These are phyloP conservation scores for Ophiostoma pallidulum DNA, from an alignment of 2,329 filamentous ascomycete genomes.

Conservation along the genomic window DNA sequence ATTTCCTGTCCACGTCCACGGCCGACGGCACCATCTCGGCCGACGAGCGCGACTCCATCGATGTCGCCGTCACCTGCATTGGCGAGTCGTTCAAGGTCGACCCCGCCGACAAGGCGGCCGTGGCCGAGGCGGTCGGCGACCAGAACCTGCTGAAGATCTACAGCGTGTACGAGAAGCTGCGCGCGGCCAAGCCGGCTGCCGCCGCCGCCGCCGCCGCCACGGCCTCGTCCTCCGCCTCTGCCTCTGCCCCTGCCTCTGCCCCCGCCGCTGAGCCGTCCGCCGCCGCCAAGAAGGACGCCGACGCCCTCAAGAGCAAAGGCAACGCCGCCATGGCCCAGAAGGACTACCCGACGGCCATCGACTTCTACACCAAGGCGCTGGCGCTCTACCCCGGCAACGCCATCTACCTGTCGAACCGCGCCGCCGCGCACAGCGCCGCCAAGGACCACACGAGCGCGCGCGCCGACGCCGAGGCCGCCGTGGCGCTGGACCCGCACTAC, in stretches of 20 bases:
- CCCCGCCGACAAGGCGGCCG: conserved; percentile 61
- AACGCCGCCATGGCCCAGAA: conserved; percentile 94
- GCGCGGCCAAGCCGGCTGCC: conserved; percentile 29
- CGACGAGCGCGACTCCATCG: conserved; percentile 88
- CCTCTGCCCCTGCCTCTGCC: conserved; percentile 29
- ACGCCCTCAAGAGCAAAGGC: conserved; percentile 78
- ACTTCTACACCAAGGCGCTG: conserved; percentile 81
- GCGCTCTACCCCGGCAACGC: conserved; percentile 74
- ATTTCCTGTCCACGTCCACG: conserved; percentile 79
- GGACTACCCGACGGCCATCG: conserved; percentile 75
- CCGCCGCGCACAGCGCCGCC: conserved; percentile 80
- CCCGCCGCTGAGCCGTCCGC: conserved; percentile 15
- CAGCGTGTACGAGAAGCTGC: conserved; percentile 90
- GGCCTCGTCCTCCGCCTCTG: conserved; percentile 30
- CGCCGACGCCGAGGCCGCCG: conserved; percentile 83
- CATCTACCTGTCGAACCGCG: conserved; percentile 96
- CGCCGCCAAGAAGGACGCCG: conserved; percentile 65
- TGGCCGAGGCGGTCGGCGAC: conserved; percentile 68
- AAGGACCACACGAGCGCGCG: conserved; percentile 76
- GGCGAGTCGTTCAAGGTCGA: conserved; percentile 93
- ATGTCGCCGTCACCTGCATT: conserved; percentile 91
- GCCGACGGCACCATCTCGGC: conserved; percentile 79
- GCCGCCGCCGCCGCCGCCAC: conserved; percentile 29
- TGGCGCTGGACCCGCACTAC: conserved; percentile 80
- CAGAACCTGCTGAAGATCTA: conserved; percentile 90